These are phyloP conservation scores for Straminergon stramineum DNA, from an alignment of 225 moss, liverwort and hornwort species.

Conservation along the genomic window DNA sequence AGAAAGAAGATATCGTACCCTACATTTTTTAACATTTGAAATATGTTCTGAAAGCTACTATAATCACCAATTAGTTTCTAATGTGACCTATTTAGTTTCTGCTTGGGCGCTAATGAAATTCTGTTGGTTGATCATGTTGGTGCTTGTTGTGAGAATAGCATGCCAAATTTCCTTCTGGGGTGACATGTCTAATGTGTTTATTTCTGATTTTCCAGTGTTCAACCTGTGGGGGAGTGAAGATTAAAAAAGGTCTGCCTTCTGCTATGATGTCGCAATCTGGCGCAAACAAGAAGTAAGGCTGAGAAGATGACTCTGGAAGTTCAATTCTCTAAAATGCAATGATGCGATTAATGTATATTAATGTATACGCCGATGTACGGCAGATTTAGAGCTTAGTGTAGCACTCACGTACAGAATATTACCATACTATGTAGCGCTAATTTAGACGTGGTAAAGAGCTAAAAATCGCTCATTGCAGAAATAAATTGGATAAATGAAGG, in stretches of 20 bases:
- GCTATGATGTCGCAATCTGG: neutral
- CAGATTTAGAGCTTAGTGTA: slow-evolving; percentile 5
- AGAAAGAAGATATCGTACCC: neutral
- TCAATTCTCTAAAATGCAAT: neutral
- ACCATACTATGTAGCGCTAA: neutral
- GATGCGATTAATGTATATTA: slow-evolving; percentile 2
- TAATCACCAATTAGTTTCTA: neutral
- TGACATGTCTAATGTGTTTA: neutral
- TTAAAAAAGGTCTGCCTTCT: slow-evolving; percentile 58
- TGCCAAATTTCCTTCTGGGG: neutral
- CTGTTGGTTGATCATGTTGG: neutral
- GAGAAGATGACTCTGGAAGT: neutral
- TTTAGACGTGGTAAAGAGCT: neutral
- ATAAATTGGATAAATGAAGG: neutral
- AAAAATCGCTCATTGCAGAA: neutral
- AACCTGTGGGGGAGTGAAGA: slow-evolving; percentile 60
- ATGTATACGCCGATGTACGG: slow-evolving; percentile 21
- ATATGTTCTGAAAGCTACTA: neutral
- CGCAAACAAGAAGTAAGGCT: neutral
- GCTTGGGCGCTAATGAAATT: neutral
- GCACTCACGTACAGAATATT: neutral
- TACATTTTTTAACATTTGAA: neutral
- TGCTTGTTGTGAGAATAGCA: neutral
- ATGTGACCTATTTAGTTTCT: neutral
- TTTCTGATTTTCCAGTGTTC: slow-evolving; percentile 51